Evolutionary conservation across 2,329 filamentous ascomycete genomes (phyloP), one percentile per base, ranked within the genome.

Genomic region (Trichoderma afroharzianum): DNA sequence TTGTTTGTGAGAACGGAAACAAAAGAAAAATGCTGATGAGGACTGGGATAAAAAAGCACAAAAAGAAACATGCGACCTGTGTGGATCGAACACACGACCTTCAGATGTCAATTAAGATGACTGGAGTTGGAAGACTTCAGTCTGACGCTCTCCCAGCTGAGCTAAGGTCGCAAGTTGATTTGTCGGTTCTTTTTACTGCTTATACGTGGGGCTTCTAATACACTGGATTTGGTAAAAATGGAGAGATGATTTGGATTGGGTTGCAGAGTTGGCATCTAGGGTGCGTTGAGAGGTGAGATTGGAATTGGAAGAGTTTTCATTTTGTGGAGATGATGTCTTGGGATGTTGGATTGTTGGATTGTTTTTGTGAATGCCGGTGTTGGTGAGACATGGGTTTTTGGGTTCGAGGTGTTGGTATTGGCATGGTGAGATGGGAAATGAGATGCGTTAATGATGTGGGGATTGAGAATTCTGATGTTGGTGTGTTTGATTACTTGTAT

Each of bases 91-190:
- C 68, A 70, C 68, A 70, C 68, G 68, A 57, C 68, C 68, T 70
- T 70, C 68, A 70, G 68, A 70, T 70, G 63, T 63, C 58, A 47
- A 57, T 26, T 57, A 14, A 15, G 7, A 47, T 36, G 59, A 63
- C 58, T 32, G 68, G 30, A 43, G 24, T 63, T 68, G 32, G 32
- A 47, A 61, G 36, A 63, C 68, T 70, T 70, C 68, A 70, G 68
- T 70, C 68, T 70, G 68, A 70, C 68, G 68, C 68, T 70, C 68
- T 70, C 68, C 68, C 68, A 70, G 68, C 68, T 70, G 68, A 70
- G 68, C 68, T 70, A 70, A 70, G 68, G 68, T 59, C 68, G 68
- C 68, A 63, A 58, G 36, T 68, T 68, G 66, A 43, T 6, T n/a
- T 53, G 9, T 24, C 4, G 4, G 14, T 2, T 26, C 6, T 36